phyloP scores from a whole-genome alignment of 2,329 filamentous ascomycete species.

The Colletotrichum costaricense region DNA sequence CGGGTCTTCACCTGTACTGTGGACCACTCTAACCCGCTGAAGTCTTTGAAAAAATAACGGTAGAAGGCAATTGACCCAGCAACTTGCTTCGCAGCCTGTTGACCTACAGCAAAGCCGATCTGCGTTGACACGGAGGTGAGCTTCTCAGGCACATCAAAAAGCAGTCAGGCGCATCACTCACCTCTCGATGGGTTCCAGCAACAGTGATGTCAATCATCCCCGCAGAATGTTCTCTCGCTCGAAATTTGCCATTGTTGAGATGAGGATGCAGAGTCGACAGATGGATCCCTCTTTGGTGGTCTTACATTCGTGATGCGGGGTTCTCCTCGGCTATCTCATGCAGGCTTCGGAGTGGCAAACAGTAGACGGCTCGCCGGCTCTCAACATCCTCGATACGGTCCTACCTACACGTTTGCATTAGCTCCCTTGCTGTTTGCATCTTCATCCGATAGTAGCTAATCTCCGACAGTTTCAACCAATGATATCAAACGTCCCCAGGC shows the following conservation, averaged over 20 bases:
- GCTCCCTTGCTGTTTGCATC: neutral
- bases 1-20: neutral
- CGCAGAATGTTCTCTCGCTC: neutral
- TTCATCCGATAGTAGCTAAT: neutral
- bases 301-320: neutral
- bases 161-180: neutral
- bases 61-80: neutral
- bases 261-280: neutral
- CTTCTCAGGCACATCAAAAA: neutral
- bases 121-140: neutral
- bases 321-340: neutral
- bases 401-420: neutral
- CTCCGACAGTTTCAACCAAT: neutral
- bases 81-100: neutral
- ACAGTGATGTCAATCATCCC: neutral
- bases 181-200: neutral
- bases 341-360: neutral
- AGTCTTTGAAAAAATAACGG: neutral
- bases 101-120: neutral
- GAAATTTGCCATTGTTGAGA: neutral
- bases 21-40: neutral
- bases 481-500: neutral
- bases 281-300: neutral
- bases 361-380: neutral
- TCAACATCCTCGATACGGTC: neutral